Conservation (phyloP, 805 yeast species). For the Isabelozyma pseudorhagii region DNA sequence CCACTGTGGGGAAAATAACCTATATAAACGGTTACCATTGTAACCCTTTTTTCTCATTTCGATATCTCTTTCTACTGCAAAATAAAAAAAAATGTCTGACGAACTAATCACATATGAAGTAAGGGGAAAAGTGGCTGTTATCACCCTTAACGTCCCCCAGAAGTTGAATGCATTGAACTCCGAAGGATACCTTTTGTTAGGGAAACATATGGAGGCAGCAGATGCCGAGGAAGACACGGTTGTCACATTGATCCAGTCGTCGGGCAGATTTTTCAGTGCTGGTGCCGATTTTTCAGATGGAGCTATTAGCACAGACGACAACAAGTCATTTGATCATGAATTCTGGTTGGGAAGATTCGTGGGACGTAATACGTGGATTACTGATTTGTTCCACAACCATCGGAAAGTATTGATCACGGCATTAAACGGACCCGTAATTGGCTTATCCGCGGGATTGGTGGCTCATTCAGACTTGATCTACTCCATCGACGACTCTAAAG, state of each 20-base stretch:
- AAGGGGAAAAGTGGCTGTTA: conserved; percentile 51
- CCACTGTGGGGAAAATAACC: no score
- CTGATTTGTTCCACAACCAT: conserved; percentile 68
- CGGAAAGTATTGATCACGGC: conserved; percentile 68
- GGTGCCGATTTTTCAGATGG: conserved; percentile 70
- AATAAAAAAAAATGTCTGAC: conserved; percentile 8
- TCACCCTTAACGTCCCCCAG: conserved; percentile 62
- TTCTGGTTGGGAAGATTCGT: conserved; percentile 57
- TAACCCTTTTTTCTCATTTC: neutral
- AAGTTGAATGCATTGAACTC: conserved; percentile 66
- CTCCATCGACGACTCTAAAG: conserved; percentile 54
- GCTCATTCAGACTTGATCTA: conserved; percentile 76
- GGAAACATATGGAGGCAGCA: conserved; percentile 57
- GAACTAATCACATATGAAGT: conserved; percentile 39
- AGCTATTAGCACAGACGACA: conserved; percentile 25
- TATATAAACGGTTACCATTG: no score
- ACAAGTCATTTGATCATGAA: conserved; percentile 31
- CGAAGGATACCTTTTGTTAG: conserved; percentile 60
- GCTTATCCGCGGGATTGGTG: conserved; percentile 70
- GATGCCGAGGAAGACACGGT: conserved; percentile 58
- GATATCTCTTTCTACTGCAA: neutral
- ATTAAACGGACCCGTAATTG: conserved; percentile 85
- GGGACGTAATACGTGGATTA: conserved; percentile 68
- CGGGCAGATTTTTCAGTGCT: conserved; percentile 77
- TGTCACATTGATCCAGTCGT: conserved; percentile 63